Conservation (phyloP, 2,329 filamentous ascomycete species). For the Leptodontidium sp. region DNA sequence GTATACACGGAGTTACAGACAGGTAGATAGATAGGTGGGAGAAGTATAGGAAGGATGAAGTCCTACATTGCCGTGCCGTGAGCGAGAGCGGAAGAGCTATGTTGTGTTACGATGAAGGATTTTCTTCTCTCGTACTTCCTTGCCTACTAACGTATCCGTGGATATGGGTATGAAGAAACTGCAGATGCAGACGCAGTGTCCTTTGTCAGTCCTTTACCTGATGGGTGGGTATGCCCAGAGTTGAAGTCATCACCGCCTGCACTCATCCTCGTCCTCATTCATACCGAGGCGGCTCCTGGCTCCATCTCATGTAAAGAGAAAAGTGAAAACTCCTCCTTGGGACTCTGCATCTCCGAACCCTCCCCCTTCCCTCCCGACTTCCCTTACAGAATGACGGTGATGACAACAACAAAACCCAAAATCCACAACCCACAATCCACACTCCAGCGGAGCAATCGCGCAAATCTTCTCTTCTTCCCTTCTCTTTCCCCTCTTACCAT, state of each 20-base stretch:
- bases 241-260: constrained; percentile 1
- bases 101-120: background rate
- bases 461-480: background rate
- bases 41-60: background rate
- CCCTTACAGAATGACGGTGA: no score
- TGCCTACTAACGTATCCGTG: background rate
- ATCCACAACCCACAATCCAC: no score
- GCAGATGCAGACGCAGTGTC: background rate
- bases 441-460: no score
- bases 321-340: no score
- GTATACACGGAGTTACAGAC: no score
- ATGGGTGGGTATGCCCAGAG: background rate
- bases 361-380: background rate
- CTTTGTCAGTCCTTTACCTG: background rate
- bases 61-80: background rate
- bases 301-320: constrained; percentile 9
- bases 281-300: background rate
- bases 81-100: background rate
- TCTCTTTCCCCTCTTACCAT: background rate
- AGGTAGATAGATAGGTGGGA: background rate
- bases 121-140: background rate
- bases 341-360: background rate
- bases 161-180: background rate
- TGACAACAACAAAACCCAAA: no score
- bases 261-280: background rate